Percentiles rank a stretch among this genome's conserved stretches.
Conservation (phyloP, 2,329 filamentous ascomycete species). For the Whalleya microplaca region DNA sequence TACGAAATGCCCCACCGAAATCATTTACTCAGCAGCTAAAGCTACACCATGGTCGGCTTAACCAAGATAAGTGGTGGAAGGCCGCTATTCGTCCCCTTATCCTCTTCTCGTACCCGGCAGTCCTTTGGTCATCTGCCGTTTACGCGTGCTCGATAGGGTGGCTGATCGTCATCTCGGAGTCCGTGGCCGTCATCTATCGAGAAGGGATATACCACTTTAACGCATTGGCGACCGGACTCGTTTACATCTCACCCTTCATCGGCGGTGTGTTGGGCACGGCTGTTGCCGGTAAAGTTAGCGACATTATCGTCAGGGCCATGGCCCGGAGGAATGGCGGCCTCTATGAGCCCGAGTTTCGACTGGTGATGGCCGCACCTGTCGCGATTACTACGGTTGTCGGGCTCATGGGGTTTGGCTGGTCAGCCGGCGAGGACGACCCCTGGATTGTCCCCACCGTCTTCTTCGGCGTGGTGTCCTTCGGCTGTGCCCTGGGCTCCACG, state of each 20-base stretch:
- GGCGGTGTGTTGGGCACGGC: constrained; percentile 89
- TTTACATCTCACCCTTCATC: constrained; percentile 89
- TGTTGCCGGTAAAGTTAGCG: constrained; percentile 85
- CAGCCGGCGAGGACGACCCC: constrained; percentile 69
- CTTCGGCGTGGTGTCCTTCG: constrained; percentile 90
- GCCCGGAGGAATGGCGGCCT: constrained; percentile 85
- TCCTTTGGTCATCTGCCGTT: constrained; percentile 84
- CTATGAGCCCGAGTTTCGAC: constrained; percentile 91
- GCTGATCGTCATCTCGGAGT: constrained; percentile 93
- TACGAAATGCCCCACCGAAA: constrained; percentile 68
- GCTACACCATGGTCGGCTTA: constrained; percentile 78
- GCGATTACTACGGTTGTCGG: constrained; percentile 78
- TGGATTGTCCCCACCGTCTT: constrained; percentile 96
- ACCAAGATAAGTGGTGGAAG: constrained; percentile 77
- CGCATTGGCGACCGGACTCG: constrained; percentile 77
- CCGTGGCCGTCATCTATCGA: constrained; percentile 79
- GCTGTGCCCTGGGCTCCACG: constrained; percentile 86
- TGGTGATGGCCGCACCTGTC: constrained; percentile 85
- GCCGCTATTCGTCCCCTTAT: constrained; percentile 82
- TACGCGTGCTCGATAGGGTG: constrained; percentile 91
- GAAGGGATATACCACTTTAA: constrained; percentile 77
- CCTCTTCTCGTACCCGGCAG: constrained; percentile 82
- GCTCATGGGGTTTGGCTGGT: constrained; percentile 97
- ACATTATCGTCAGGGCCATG: constrained; percentile 82
- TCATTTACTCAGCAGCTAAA: constrained; percentile 76